Conservation (phyloP, 1,284 basidiomycete genomes). For the Neolentinus lepideus region DNA sequence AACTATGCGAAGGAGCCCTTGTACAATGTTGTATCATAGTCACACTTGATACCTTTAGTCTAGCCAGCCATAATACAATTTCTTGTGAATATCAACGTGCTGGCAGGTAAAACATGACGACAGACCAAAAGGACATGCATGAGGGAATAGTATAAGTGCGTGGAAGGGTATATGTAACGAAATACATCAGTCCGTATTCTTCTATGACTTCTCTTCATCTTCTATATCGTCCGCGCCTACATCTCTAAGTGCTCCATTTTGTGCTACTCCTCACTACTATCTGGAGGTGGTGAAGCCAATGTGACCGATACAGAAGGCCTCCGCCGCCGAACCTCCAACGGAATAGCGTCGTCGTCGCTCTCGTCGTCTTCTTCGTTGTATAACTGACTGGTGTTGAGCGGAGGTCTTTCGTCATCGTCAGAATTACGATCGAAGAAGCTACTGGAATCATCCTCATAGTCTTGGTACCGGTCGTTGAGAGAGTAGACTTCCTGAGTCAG, state of each 20-base stretch:
- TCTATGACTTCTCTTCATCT: not conserved
- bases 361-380: conserved; percentile 15
- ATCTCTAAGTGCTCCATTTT: conserved; percentile 4
- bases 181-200: not conserved
- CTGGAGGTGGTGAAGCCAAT: conserved; percentile 15
- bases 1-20: not conserved
- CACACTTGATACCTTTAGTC: not conserved
- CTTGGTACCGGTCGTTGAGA: conserved; percentile 17
- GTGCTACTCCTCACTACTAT: conserved; percentile 12
- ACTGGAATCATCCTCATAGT: conserved; percentile 10
- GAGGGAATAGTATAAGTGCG: not conserved
- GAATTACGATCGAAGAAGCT: not conserved
- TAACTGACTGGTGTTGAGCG: not conserved
- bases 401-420: not conserved
- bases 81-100: not conserved
- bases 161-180: not conserved
- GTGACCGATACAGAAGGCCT: conserved; percentile 4
- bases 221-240: conserved; percentile 3
- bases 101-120: not conserved
- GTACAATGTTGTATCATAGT: not conserved
- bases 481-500: conserved; percentile 23
- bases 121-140: not conserved
- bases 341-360: conserved; percentile 16
- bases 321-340: conserved; percentile 1
- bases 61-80: not conserved